Conservation (phyloP, 2,329 filamentous ascomycete genomes). For the Colletotrichum tanaceti region DNA sequence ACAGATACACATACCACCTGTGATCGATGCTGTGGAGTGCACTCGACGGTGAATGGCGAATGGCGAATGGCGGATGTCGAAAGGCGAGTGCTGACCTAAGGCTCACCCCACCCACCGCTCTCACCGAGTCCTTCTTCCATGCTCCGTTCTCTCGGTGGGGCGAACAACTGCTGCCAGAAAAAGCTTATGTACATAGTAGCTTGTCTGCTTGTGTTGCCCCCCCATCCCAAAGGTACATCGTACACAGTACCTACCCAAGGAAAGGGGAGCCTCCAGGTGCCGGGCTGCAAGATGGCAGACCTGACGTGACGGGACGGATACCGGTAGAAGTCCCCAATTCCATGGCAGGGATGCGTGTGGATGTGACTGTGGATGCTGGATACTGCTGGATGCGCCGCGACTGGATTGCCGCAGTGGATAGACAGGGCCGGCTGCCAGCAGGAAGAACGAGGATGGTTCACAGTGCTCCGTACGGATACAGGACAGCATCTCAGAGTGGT, state of each 20-base stretch:
- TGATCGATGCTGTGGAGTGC: too few species aligned
- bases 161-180: slow-evolving; percentile 14
- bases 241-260: slow-evolving; percentile 5
- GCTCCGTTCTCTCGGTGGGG: slow-evolving; percentile 23
- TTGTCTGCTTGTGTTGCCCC: slow-evolving; percentile 17
- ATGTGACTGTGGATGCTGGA: slow-evolving; percentile 7
- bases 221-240: not conserved
- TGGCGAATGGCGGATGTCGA: not conserved
- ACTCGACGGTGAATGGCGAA: too few species aligned
- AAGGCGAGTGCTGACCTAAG: slow-evolving; percentile 13
- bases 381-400: slow-evolving; percentile 14
- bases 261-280: slow-evolving; percentile 3
- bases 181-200: too few species aligned
- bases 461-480: too few species aligned
- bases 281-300: not conserved
- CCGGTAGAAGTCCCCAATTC: slow-evolving; percentile 13
- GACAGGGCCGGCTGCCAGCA: not conserved
- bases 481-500: slow-evolving; percentile 12
- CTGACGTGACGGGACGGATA: slow-evolving; percentile 1
- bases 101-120: too few species aligned
- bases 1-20: too few species aligned
- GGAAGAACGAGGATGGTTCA: not conserved
- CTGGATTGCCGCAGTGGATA: slow-evolving; percentile 25
- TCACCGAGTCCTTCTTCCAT: slow-evolving; percentile 5
- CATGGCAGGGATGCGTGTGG: slow-evolving; percentile 10